Conservation (phyloP, 305 asterid genomes). For the Rubia peregrina region DNA sequence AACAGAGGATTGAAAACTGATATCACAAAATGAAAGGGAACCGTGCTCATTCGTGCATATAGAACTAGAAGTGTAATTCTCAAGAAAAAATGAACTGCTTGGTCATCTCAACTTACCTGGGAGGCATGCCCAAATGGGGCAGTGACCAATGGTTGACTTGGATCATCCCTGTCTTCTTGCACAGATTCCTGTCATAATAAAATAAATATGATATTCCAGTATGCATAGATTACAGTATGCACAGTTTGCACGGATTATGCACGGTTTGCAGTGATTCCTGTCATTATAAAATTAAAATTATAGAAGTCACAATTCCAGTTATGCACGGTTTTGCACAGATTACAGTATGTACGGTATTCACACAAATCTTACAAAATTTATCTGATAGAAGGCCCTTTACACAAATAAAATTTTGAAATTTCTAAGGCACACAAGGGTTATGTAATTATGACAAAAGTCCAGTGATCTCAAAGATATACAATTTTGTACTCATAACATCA, state of each 20-base stretch:
- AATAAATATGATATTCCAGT: not conserved
- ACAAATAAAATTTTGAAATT: not conserved
- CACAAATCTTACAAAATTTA: not conserved
- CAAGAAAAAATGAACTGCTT: conserved; percentile 7
- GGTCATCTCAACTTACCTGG: conserved; percentile 47
- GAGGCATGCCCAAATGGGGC: conserved; percentile 99
- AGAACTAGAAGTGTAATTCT: not conserved
- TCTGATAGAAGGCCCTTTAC: not conserved
- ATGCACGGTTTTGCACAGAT: not conserved
- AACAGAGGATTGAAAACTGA: conserved; percentile 5
- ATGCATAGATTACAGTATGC: not conserved
- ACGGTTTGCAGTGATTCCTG: not conserved
- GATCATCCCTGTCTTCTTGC: conserved; percentile 95
- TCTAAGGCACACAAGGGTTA: not conserved
- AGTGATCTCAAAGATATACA: not conserved
- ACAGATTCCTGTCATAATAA: conserved; percentile 46
- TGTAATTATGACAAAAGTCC: not conserved
- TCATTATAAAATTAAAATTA: not conserved
- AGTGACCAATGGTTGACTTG: conserved; percentile 85
- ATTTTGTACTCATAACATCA: not conserved
- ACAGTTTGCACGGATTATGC: not conserved
- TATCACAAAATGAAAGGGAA: not conserved
- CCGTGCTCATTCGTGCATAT: not conserved
- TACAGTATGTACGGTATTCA: not conserved
- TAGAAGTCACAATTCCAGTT: not conserved